Evolutionary conservation across 1,284 basidiomycete genomes (phyloP), one percentile per base, ranked within the genome.

Genomic region (Trichosporon sp.): DNA sequence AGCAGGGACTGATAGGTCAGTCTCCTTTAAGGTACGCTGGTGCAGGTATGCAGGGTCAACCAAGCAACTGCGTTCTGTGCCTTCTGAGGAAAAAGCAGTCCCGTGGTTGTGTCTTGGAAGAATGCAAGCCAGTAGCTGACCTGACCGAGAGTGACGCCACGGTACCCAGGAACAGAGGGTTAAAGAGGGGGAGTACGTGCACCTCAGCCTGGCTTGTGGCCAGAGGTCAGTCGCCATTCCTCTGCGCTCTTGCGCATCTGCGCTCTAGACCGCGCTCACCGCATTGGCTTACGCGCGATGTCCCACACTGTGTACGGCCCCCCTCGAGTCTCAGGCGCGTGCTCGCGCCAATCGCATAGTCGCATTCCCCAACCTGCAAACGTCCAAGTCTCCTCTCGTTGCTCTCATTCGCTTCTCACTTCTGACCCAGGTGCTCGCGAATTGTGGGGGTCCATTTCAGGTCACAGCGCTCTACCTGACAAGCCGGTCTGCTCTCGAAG

Each of bases 91-190:
- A 44, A 27, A 16, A 54, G 25, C 49, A 54, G 49, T 54, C 49
- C 49, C 49, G 49, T 54, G 49, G 49, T 54, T 16, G 49, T 29
- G 49, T 54, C 49, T 54, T 54, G 25, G n/a, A 52, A 54, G 25
- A 54, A 54, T 54, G 25, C 21, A n/a, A 31, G 49, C 25, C 16
- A 54, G 49, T 31, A 31, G 25, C 49, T 54, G 49, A 31, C 16
- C 49, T 54, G 49, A 54, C 49, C 49, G 49, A 54, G 49, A 31
- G 49, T 54, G 49, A 44, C 27, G 49, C 49, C 49, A 54, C 25
- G 49, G 49, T 54, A 54, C 49, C 49, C 49, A 54, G 49, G 49
- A 54, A 54, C 49, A 54, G 49, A 54, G 49, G 49, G 49, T 54
- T n/a, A 5, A 27, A 29, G n/a, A 44, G 40, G 40, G n/a, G 49